Base-by-base conservation (phyloP, 306 rosid genomes). In the Quercus cerris region DNA sequence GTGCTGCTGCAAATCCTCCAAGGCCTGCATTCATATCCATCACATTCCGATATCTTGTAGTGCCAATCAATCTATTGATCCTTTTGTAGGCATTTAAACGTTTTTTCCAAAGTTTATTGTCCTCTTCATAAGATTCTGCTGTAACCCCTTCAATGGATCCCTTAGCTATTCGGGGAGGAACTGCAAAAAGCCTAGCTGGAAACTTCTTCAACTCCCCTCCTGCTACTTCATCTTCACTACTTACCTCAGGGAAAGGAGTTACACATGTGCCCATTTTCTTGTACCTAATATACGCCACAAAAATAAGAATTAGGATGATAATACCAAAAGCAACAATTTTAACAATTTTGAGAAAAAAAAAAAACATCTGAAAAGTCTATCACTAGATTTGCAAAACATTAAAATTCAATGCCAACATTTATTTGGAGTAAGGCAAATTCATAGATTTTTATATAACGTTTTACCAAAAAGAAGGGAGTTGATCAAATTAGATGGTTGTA, bases 1-100 rank as follows among this genome's bases (percentile, higher is more conserved):
- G 85, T 33, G 98, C 90, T 30, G 98, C 98, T 27, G 93, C 97
- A 82, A 96, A 96, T 85, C 99, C 99, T 69, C 99, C 99, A 13
- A 96, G 97, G 78, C 88, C 95, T 63, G 99, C 98, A 84, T 96
- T 96, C 99, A 96, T 93, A 86, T 96, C 99, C 98, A 96, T 96
- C 76, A 91, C 75, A 81, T 93, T 96, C 71, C 97, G 90, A 75
- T 86, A 91, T 85, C 99, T 89, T 23, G 88, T 54, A 12, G 93
- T 83, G 80, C 99, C 97, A 52, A 96, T 81, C 84, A 93, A 77
- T 71, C 63, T 81, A 86, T 93, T 91, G 7, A 81, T 83, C 86
- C 92, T 90, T 84, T 88, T 90, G 89, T 96, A 93, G 66, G 85
- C 63, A 73, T 69, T 86, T 52, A 91, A 82, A 74, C 80, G 94